A percentile compares a stretch with the other conserved stretches of the same genome.
phyloP scores from a whole-genome alignment of 352 stramenopile species.

The Plasmopara viticola region DNA sequence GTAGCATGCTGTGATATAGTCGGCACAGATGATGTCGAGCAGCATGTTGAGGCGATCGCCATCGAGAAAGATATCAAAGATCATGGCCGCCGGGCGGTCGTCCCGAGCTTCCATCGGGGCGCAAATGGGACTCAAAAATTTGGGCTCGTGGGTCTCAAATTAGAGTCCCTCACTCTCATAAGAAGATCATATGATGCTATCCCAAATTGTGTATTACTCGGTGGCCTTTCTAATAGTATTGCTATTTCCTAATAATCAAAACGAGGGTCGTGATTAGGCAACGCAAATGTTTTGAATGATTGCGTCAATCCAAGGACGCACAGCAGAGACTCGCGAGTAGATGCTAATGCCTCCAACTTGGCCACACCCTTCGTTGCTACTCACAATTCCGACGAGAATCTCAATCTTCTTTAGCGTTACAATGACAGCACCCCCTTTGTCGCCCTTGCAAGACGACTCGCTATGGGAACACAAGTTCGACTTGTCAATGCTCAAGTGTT shows the following conservation, averaged over 20 bases:
- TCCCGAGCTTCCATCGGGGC: conserved; percentile 14
- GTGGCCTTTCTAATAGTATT: not conserved
- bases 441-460: conserved; percentile 52
- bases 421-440: conserved; percentile 48
- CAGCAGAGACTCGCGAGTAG: conserved; percentile 46
- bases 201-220: not conserved
- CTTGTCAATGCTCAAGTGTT: conserved; percentile 23
- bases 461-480: conserved; percentile 47
- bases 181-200: too few relatives aligned
- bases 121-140: not conserved
- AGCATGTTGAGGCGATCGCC: conserved; percentile 77
- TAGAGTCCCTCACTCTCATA: too few relatives aligned
- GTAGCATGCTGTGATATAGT: conserved; percentile 84
- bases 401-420: conserved; percentile 24
- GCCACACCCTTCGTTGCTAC: conserved; percentile 42
- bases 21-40: conserved; percentile 76
- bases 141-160: too few relatives aligned
- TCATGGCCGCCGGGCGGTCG: conserved; percentile 21
- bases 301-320: conserved; percentile 40
- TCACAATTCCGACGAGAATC: conserved; percentile 46
- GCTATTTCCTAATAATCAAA: not conserved
- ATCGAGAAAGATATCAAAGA: conserved; percentile 63
- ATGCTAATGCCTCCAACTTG: conserved; percentile 37
- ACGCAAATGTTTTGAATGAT: conserved; percentile 25
- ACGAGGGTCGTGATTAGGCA: conserved; percentile 12